Evolutionary conservation across 2,329 filamentous ascomycete species (phyloP).

Genomic region (Sporothrix mexicana): DNA sequence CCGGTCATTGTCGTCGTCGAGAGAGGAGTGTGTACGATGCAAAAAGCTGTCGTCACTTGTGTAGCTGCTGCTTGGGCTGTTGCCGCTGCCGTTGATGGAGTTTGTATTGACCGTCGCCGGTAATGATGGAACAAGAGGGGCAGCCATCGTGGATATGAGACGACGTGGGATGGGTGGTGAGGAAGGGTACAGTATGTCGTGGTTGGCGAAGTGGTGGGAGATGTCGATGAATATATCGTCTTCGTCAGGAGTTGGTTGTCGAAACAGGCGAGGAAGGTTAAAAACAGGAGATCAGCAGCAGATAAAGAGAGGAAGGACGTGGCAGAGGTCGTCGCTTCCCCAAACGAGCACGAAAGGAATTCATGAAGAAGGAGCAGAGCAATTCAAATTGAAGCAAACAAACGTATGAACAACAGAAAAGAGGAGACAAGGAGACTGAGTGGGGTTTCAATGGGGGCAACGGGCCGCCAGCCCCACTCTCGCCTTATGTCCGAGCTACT

Average conservation of each 20-base stretch:
- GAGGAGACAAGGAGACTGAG: not conserved
- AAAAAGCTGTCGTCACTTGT: conserved; percentile 13
- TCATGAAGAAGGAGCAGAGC: too few relatives aligned
- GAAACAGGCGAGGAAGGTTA: not conserved
- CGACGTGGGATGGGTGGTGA: not conserved
- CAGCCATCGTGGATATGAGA: not conserved
- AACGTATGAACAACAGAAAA: not conserved
- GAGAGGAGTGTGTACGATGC: not conserved
- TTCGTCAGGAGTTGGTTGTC: not conserved
- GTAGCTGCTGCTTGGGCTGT: conserved; percentile 9
- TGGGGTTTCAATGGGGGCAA: not conserved
- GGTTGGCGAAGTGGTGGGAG: too few relatives aligned
- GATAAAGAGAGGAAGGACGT: not conserved
- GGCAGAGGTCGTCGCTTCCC: conserved; percentile 2
- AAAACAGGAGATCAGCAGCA: too few relatives aligned
- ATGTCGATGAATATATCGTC: not conserved
- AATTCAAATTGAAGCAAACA: too few relatives aligned
- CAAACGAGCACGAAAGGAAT: too few relatives aligned
- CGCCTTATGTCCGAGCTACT: conserved; percentile 22
- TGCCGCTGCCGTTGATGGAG: not conserved
- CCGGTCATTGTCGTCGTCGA: not conserved
- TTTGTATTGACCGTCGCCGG: not conserved
- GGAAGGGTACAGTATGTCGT: too few relatives aligned
- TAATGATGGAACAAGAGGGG: not conserved
- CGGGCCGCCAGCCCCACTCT: not conserved